phyloP scores from a whole-genome alignment of 176 grass and related monocot genomes.

The Paspalum notatum region DNA sequence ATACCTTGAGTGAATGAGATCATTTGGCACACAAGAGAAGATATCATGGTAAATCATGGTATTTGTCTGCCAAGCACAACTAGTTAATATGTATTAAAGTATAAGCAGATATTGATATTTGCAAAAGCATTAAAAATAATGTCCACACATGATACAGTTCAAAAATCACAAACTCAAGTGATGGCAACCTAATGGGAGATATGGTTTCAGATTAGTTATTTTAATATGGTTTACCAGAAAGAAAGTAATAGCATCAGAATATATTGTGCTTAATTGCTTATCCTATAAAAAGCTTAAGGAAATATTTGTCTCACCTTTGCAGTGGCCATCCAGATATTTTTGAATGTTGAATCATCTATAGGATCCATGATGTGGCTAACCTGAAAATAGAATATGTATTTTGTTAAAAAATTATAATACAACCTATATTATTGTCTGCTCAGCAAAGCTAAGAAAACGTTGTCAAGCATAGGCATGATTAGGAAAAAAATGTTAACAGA shows the following conservation, averaged over 20 bases:
- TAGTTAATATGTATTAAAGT: slow-evolving; percentile 25
- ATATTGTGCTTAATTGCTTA: background rate
- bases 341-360: slow-evolving; percentile 79
- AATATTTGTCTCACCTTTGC: slow-evolving; percentile 68
- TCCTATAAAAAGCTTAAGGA: slow-evolving; percentile 5
- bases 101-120: slow-evolving; percentile 13
- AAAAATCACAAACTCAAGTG: background rate
- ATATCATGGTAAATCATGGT: slow-evolving; percentile 93
- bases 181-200: slow-evolving; percentile 3
- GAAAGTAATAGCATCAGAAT: slow-evolving; percentile 30
- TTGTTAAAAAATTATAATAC: slow-evolving; percentile 20
- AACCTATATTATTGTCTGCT: background rate
- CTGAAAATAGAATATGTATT: slow-evolving; percentile 56
- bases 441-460: slow-evolving; percentile 13
- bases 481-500: background rate
- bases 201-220: slow-evolving; percentile 22
- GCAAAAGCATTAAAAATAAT: slow-evolving; percentile 8
- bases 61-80: slow-evolving; percentile 69
- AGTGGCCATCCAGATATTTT: slow-evolving; percentile 94
- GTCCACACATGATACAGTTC: background rate
- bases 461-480: slow-evolving; percentile 3
- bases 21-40: slow-evolving; percentile 92
- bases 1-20: slow-evolving; percentile 95
- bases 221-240: slow-evolving; percentile 13
- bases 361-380: slow-evolving; percentile 86